phyloP scores from a whole-genome alignment of 768 basidiomycete genomes.

The Russula foetens region DNA sequence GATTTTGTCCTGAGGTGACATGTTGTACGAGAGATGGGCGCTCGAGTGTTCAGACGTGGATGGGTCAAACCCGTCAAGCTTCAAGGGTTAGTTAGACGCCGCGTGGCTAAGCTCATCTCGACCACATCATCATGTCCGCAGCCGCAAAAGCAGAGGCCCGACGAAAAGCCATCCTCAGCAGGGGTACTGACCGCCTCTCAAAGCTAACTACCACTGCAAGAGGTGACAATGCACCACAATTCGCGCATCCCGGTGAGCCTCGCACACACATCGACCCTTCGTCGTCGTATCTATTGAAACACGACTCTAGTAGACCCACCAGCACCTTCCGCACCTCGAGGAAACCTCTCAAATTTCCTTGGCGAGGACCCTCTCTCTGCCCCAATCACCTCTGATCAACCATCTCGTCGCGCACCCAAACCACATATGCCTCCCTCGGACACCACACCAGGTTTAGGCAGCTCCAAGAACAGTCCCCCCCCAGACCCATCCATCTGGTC shows the following conservation, averaged over 20 bases:
- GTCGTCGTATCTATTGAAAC: not conserved
- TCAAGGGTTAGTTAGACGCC: not conserved
- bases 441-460: slow-evolving; percentile 18
- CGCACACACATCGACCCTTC: not conserved
- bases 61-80: too few relatives aligned
- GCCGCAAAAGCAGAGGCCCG: slow-evolving; percentile 72
- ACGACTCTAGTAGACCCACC: slow-evolving; percentile 31
- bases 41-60: not conserved
- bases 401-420: slow-evolving; percentile 24
- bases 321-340: slow-evolving; percentile 30
- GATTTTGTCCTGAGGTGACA: slow-evolving; percentile 67
- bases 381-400: slow-evolving; percentile 22
- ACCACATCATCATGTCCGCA: slow-evolving; percentile 28
- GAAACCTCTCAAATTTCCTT: slow-evolving; percentile 27
- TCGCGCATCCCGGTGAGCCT: slow-evolving; percentile 42
- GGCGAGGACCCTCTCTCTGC: slow-evolving; percentile 31
- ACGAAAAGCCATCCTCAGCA: slow-evolving; percentile 63
- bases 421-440: slow-evolving; percentile 22
- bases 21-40: slow-evolving; percentile 20
- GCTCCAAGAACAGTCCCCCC: too few relatives aligned
- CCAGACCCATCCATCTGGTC: slow-evolving; percentile 57
- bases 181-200: slow-evolving; percentile 66
- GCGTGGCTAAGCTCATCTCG: not conserved
- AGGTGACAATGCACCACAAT: slow-evolving; percentile 55
- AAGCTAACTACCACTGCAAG: slow-evolving; percentile 72